A percentile compares a stretch with the other conserved stretches of the same genome.
Conservation (phyloP, 139 green algal genomes). For the Coelastrella sp. region DNA sequence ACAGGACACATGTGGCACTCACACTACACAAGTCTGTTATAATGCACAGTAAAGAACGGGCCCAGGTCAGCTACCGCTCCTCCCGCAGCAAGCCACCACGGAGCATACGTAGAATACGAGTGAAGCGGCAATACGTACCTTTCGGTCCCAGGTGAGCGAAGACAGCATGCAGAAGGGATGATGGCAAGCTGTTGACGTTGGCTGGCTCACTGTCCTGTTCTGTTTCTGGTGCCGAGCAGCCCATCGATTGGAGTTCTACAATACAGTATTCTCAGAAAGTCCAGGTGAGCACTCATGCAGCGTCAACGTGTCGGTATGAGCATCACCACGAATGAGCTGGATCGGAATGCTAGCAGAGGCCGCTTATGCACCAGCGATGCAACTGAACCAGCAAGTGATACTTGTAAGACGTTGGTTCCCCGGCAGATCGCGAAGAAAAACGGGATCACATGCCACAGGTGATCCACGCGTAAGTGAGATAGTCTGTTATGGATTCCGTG, state of each 20-base stretch:
- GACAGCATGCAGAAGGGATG: slow-evolving; percentile 16
- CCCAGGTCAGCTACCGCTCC: neutral
- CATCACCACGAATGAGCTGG: neutral
- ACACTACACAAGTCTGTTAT: neutral
- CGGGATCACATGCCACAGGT: too few species aligned
- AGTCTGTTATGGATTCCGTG: too few species aligned
- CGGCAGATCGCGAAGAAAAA: too few species aligned
- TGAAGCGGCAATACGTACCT: neutral
- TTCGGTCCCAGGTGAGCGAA: slow-evolving; percentile 4
- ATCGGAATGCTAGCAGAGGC: neutral
- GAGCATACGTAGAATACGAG: neutral
- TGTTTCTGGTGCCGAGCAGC: neutral
- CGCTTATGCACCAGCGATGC: neutral
- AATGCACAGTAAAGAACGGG: neutral
- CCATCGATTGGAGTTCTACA: neutral
- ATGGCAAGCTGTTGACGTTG: slow-evolving; percentile 20
- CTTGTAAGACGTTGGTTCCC: too few species aligned
- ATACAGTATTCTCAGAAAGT: neutral
- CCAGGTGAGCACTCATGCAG: neutral
- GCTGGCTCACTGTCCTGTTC: neutral
- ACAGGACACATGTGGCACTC: slow-evolving; percentile 3
- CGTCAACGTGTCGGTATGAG: neutral
- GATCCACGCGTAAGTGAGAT: too few species aligned
- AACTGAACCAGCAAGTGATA: neutral
- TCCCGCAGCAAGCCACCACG: neutral